phyloP scores from a whole-genome alignment of 768 basidiomycete genomes.

The Tulasnella sp. region DNA sequence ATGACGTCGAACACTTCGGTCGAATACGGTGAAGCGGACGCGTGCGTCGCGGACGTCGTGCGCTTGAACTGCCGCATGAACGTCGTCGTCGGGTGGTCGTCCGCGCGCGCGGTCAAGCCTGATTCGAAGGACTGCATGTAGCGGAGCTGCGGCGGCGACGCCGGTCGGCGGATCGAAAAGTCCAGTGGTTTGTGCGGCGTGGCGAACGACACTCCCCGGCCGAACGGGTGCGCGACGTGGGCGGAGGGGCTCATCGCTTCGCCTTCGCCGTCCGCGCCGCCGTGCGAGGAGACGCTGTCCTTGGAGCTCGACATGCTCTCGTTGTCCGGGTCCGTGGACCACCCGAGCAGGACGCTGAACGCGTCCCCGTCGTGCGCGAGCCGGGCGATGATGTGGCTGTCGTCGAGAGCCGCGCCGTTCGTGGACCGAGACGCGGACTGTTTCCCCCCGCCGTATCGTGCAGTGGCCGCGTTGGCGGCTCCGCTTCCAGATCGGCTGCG shows the following conservation, averaged over 20 bases:
- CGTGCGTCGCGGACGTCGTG: constrained; percentile 20
- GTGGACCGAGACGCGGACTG: background rate
- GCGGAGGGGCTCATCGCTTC: background rate
- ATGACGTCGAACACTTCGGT: constrained; percentile 76
- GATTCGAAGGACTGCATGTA: constrained; percentile 89
- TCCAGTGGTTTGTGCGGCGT: constrained; percentile 26
- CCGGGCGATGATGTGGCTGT: background rate
- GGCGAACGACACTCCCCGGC: constrained; percentile 18
- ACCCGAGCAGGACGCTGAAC: constrained; percentile 22
- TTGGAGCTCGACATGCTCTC: constrained; percentile 54
- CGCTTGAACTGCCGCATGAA: constrained; percentile 8
- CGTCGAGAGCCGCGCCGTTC: background rate
- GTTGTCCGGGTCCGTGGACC: constrained; percentile 30
- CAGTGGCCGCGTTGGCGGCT: background rate
- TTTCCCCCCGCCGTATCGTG: background rate
- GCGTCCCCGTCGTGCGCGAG: constrained; percentile 20
- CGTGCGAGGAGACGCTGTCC: constrained; percentile 59
- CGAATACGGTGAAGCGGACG: constrained; percentile 48
- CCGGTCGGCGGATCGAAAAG: constrained; percentile 37
- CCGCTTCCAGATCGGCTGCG: background rate
- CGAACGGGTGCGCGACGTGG: constrained; percentile 24
- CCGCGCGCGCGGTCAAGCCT: constrained; percentile 60
- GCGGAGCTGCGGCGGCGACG: constrained; percentile 57
- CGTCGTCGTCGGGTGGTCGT: constrained; percentile 1
- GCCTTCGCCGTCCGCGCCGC: constrained; percentile 31